Evolutionary conservation across 2,329 filamentous ascomycete genomes (phyloP).

Genomic region (Neopestalotiopsis sp.): DNA sequence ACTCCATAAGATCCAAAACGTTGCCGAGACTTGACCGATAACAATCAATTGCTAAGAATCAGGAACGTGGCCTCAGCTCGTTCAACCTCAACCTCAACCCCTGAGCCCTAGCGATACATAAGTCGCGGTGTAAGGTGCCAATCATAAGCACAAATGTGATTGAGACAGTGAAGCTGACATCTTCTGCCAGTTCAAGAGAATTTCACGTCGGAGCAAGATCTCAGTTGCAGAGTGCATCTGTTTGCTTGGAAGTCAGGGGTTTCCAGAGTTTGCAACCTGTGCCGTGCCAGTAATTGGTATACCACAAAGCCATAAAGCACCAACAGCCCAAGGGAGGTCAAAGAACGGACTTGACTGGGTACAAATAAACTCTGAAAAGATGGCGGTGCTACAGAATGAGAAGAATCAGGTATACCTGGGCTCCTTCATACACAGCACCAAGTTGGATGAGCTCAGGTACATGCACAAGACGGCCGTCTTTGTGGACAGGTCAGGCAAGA

Average conservation of each 20-base stretch:
- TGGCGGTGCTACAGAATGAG: conserved; percentile 15
- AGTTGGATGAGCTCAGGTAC: conserved; percentile 54
- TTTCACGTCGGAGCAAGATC: not conserved
- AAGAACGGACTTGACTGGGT: not conserved
- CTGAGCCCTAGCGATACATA: not conserved
- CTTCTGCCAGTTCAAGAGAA: not conserved
- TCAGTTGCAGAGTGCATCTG: not conserved
- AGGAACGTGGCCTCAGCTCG: not conserved
- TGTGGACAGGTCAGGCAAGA: conserved; percentile 56
- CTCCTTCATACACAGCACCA: conserved; percentile 60
- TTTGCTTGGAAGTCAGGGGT: not conserved
- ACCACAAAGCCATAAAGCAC: not conserved
- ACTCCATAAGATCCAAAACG: not conserved
- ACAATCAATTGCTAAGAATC: not conserved
- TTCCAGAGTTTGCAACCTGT: not conserved
- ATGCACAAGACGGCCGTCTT: conserved; percentile 56
- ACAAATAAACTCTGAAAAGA: not conserved
- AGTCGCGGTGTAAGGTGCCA: not conserved
- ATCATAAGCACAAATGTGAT: not conserved
- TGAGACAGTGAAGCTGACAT: not conserved
- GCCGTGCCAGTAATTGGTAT: not conserved
- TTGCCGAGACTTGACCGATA: not conserved
- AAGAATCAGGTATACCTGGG: conserved; percentile 57
- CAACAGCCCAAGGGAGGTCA: not conserved
- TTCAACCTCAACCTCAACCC: not conserved